Base-by-base conservation (phyloP, 441 rosid genomes). In the Gossypium lobatum region DNA sequence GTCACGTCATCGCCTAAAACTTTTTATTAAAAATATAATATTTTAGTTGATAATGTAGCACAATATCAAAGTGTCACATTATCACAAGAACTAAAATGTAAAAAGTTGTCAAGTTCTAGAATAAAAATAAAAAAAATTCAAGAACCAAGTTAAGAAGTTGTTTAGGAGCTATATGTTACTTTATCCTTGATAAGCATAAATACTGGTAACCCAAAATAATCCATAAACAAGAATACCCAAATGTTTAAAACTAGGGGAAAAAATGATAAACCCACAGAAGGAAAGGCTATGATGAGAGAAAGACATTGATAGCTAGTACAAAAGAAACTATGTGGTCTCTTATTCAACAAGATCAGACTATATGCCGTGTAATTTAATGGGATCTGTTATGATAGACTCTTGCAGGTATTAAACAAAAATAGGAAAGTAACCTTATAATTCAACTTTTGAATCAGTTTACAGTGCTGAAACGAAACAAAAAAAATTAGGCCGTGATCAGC, bases 371-470 rank as follows among this genome's bases (percentile, higher is more conserved):
- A 23, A 66, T 66, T 23, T 46, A 46, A 66, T 26, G 25, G 45
- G 25, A 16, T 16, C 1, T 48, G 34, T 25, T 68, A 26, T 2
- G 60, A 20, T 9, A 9, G 10, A 18, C 14, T 68, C 18, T 68
- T 64, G 17, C 17, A 4, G 14, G 42, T 39, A 64, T 18, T 25
- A 68, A 68, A 25, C 58, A 16, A 68, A 68, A 6, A 52, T 26
- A 8, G n/a, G 23, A 5, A 26, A 50, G 59, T 23, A 68, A 26
- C 72, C 57, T 66, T 23, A 23, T 48, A 66, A 45, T 46, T 31
- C 71, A 50, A 67, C 59, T 67, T 67, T 48, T 25, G 21, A 66
- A 67, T 68, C 72, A 45, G 53, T 39, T 73, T 74, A 69, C 57
- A 39, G 63, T 23, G n/a, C 54, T 64, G 52, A 21, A 65, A 65